Evolutionary conservation across 2,329 filamentous ascomycete genomes (phyloP), one percentile per base, ranked within the genome.

Genomic region (Cylindrodendrum hubeiense): DNA sequence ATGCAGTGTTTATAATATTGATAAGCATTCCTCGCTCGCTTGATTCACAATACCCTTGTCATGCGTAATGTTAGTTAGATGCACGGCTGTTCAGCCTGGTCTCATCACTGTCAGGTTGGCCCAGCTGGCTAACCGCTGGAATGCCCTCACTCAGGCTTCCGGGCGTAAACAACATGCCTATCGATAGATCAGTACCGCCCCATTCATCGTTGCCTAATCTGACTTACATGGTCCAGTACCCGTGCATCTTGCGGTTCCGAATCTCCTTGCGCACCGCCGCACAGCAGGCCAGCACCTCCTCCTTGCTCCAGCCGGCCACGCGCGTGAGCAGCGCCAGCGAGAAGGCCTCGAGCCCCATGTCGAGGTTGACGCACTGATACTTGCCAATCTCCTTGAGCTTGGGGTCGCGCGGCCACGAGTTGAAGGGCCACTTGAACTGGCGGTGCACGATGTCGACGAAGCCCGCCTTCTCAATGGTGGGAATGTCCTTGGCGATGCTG

Each of bases 391-490:
- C 81, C 70, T 87, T 88, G 53, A 84, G 77, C 33, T 82, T 81
- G 17, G 76, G 77, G 30, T 85, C 79, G 41, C 80, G 82, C 0
- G 84, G 80, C 85, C 85, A 87, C 4, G 79, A 74, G 68, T 82
- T 84, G 61, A 80, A 78, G 1, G 85, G 84, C 74, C 84, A 81
- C 71, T 81, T 83, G 71, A 79, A 83, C 21, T 82, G 71, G 9
- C 78, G 75, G 68, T 86, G 82, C 1, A 75, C 73, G 0, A 89
- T 80, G 66, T 87, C 79, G 51, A 79, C 76, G 68, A 88, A 88
- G 3, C 87, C 87, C 0, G 82, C 84, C n/a, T 83, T 81, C 21
- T 76, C 74, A 55, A 88, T 77, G 50, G 78, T 78, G 19, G 67
- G 53, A 33, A 67, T 72, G 15, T 69, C 57, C 30, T 70, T 67